These are phyloP conservation scores for Incumbomyces lentus DNA, from an alignment of 2,329 filamentous ascomycete species.

Conservation along the genomic window DNA sequence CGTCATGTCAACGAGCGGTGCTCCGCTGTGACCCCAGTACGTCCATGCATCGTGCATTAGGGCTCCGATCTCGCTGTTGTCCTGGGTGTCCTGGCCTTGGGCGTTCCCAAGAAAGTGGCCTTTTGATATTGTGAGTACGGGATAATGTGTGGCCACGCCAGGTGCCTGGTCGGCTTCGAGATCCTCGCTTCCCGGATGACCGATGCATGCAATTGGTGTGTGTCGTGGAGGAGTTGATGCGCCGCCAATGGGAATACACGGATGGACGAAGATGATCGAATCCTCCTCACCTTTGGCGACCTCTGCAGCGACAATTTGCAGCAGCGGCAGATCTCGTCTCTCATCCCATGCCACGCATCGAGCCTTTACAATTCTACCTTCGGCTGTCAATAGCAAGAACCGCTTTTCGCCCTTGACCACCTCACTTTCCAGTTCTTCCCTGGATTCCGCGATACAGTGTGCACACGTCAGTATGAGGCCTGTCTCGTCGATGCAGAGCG, in stretches of 20 bases:
- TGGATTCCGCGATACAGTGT: slow-evolving; percentile 36
- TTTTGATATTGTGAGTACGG: slow-evolving; percentile 38
- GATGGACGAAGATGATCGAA: not conserved
- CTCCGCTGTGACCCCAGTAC: slow-evolving; percentile 48
- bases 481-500: slow-evolving; percentile 36
- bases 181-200: slow-evolving; percentile 35
- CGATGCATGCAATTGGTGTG: slow-evolving; percentile 27
- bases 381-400: slow-evolving; percentile 37
- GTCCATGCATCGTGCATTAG: slow-evolving; percentile 48
- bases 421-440: slow-evolving; percentile 27
- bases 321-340: slow-evolving; percentile 37
- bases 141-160: slow-evolving; percentile 34
- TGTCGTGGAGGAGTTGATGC: slow-evolving; percentile 10
- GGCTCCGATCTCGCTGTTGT: slow-evolving; percentile 44
- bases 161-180: slow-evolving; percentile 30
- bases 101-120: slow-evolving; percentile 34
- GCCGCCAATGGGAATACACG: slow-evolving; percentile 2
- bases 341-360: slow-evolving; percentile 34
- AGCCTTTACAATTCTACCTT: slow-evolving; percentile 31
- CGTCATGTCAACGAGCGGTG: slow-evolving; percentile 35
- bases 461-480: slow-evolving; percentile 43
- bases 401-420: slow-evolving; percentile 20
- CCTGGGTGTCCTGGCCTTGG: slow-evolving; percentile 33
- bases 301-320: slow-evolving; percentile 31
- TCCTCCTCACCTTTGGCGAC: slow-evolving; percentile 15